Evolutionary conservation across 768 basidiomycete genomes (phyloP).

Genomic region (Rhizopogon rudus): DNA sequence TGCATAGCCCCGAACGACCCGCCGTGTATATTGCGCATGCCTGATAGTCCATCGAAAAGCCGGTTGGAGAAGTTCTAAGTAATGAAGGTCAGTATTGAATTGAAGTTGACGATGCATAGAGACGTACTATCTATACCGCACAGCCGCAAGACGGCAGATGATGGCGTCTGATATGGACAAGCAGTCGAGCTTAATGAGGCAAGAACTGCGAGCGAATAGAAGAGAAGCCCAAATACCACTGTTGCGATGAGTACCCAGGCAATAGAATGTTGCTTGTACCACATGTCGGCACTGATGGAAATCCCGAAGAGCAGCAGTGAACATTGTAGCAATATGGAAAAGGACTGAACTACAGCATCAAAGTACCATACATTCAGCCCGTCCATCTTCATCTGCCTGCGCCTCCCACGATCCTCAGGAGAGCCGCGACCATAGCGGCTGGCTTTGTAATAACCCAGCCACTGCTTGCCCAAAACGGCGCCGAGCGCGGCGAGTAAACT

Average conservation of each 20-base stretch:
- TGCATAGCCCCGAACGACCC: neutral
- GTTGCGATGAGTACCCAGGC: neutral
- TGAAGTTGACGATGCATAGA: neutral
- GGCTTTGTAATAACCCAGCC: slow-evolving; percentile 3
- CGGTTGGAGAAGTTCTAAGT: neutral
- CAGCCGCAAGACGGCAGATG: neutral
- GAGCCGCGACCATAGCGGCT: neutral
- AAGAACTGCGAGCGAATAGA: neutral
- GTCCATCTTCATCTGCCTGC: slow-evolving; percentile 4
- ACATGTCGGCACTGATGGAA: neutral
- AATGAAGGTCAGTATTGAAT: neutral
- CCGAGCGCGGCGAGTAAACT: slow-evolving; percentile 10
- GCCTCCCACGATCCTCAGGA: neutral
- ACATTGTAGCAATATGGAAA: slow-evolving; percentile 1
- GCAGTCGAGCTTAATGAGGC: neutral
- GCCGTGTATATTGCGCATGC: neutral
- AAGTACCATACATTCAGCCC: slow-evolving; percentile 3
- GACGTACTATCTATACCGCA: neutral
- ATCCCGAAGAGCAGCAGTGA: slow-evolving; percentile 3
- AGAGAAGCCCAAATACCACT: neutral
- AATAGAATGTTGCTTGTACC: neutral
- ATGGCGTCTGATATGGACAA: neutral
- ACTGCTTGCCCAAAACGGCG: slow-evolving; percentile 5
- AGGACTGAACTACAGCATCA: neutral
- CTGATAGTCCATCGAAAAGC: neutral